Conservation (phyloP, 352 stramenopile species). For the Phytophthora rubi region DNA sequence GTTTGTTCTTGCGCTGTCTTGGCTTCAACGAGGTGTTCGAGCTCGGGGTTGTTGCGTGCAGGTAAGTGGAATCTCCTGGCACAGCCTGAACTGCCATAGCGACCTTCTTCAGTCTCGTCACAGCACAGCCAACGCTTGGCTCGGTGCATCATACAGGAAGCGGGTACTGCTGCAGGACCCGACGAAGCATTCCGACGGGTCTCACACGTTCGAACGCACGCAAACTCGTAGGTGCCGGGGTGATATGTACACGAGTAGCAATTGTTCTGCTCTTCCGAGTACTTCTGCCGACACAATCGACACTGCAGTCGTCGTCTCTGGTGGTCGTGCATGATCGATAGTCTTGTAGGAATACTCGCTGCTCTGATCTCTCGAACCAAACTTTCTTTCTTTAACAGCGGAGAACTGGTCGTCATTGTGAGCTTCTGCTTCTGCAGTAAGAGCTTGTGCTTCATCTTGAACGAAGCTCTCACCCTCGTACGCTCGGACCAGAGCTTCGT, state of each 20-base stretch:
- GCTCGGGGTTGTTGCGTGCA: slow-evolving; percentile 45
- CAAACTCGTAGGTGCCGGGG: slow-evolving; percentile 64
- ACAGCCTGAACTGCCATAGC: slow-evolving; percentile 71
- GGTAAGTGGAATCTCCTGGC: slow-evolving; percentile 66
- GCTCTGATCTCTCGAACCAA: slow-evolving; percentile 20
- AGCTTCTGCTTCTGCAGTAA: slow-evolving; percentile 63
- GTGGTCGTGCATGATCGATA: slow-evolving; percentile 66
- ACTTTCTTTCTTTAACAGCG: slow-evolving; percentile 19
- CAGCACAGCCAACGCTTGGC: slow-evolving; percentile 77
- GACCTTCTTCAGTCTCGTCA: slow-evolving; percentile 73
- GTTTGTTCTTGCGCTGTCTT: slow-evolving; percentile 54
- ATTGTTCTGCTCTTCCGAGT: slow-evolving; percentile 80
- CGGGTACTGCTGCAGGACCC: slow-evolving; percentile 26
- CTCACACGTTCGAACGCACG: slow-evolving; percentile 61
- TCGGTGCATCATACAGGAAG: slow-evolving; percentile 75
- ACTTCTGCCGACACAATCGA: slow-evolving; percentile 64
- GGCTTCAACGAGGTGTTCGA: slow-evolving; percentile 46
- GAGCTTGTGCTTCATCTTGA: slow-evolving; percentile 71
- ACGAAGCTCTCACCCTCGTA: slow-evolving; percentile 59
- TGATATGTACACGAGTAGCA: slow-evolving; percentile 72
- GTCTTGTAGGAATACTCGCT: slow-evolving; percentile 32
- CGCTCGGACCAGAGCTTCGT: slow-evolving; percentile 63
- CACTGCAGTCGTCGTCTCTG: slow-evolving; percentile 63
- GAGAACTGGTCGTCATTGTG: slow-evolving; percentile 23
- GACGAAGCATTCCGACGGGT: slow-evolving; percentile 37